These are phyloP conservation scores for Russula earlei DNA, from an alignment of 768 basidiomycete genomes.

Conservation along the genomic window DNA sequence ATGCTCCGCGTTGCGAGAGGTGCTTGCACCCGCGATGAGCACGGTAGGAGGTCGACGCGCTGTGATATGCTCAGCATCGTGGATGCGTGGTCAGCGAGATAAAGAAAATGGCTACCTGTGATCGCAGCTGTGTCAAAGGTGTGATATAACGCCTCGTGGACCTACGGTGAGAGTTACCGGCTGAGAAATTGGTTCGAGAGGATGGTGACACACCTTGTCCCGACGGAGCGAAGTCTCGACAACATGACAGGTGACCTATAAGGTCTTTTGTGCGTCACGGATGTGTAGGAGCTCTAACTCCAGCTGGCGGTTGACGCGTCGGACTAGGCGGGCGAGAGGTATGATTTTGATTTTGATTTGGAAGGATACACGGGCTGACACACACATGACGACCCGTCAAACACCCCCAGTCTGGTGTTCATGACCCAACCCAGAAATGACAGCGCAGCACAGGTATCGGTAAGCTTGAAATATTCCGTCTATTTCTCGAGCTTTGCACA, in stretches of 20 bases:
- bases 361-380: background rate
- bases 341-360: too few relatives aligned
- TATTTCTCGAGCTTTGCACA: background rate
- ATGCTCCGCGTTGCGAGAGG: conserved; percentile 6
- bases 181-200: background rate
- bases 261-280: background rate
- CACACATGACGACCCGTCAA: too few relatives aligned
- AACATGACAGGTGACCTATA: conserved; percentile 4
- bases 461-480: background rate
- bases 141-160: conserved; percentile 3
- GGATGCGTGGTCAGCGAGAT: background rate
- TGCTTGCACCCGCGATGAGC: background rate
- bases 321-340: too few relatives aligned
- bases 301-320: background rate
- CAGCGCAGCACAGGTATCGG: conserved; percentile 2
- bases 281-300: background rate
- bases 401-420: too few relatives aligned
- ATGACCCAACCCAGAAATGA: background rate
- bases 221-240: conserved; percentile 11
- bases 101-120: background rate
- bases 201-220: conserved; percentile 3
- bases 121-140: background rate
- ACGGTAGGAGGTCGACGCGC: background rate
- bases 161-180: background rate
- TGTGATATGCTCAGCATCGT: background rate